These are phyloP conservation scores for Diophrys appendiculata DNA, from an alignment of 73 alveolate species.

Conservation along the genomic window DNA sequence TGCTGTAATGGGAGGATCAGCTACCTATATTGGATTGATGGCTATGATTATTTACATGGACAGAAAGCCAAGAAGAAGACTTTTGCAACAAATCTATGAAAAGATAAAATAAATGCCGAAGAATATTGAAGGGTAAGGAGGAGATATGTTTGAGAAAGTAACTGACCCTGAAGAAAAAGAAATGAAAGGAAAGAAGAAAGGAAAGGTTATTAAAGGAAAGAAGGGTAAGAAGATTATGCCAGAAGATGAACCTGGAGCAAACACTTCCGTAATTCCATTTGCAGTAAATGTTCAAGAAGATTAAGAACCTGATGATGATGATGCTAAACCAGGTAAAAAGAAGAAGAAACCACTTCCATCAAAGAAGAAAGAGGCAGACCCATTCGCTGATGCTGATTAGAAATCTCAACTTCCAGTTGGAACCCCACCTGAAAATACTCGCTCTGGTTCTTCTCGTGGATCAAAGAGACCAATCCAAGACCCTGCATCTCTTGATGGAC, in stretches of 20 bases:
- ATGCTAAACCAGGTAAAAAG: neutral
- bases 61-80: neutral
- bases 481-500: no score
- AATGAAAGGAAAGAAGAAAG: neutral
- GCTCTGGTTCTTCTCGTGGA: neutral
- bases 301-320: neutral
- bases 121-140: neutral
- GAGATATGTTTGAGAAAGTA: neutral
- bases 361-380: neutral
- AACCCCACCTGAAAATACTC: neutral
- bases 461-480: neutral
- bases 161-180: conserved; percentile 1
- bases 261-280: neutral
- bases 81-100: conserved; percentile 1
- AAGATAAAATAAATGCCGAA: neutral
- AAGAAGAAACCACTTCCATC: neutral
- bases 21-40: neutral
- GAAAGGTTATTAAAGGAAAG: conserved; percentile 1
- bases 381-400: neutral
- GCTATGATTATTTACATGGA: conserved; percentile 2
- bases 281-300: neutral
- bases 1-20: conserved; percentile 19
- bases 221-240: neutral
- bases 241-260: conserved; percentile 4
- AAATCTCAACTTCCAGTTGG: neutral